Conservation (phyloP, 2,329 filamentous ascomycete species). For the Pseudogymnoascus sp. region DNA sequence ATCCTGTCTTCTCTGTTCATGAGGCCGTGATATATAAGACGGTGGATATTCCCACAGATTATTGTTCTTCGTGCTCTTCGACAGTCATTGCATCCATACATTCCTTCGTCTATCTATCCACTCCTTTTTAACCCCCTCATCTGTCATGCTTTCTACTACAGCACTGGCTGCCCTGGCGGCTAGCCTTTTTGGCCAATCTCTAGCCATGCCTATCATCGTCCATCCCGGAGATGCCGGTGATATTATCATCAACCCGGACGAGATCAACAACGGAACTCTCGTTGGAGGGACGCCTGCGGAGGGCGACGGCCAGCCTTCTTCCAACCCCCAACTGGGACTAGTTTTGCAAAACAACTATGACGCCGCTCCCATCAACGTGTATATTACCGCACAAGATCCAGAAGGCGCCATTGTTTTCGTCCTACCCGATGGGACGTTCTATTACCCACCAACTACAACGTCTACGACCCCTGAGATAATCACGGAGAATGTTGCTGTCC, state of each 20-base stretch:
- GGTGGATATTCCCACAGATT: constrained; percentile 2
- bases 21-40: not conserved
- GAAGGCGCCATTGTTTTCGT: constrained; percentile 49
- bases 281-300: not conserved
- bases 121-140: not conserved
- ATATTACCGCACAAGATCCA: not conserved
- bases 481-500: constrained; percentile 52
- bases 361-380: not conserved
- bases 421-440: constrained; percentile 55
- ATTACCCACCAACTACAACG: constrained; percentile 58
- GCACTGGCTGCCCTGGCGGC: not conserved
- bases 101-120: not conserved
- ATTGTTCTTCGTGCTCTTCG: not conserved
- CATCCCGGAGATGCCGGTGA: not conserved
- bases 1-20: not conserved
- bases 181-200: not conserved
- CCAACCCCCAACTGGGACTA: not conserved
- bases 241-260: not conserved
- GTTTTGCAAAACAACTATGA: constrained; percentile 2
- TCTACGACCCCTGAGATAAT: constrained; percentile 43
- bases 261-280: not conserved
- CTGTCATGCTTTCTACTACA: not conserved
- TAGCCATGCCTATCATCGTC: not conserved
- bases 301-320: not conserved
- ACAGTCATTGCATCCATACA: not conserved